Evolutionary conservation across 805 yeast genomes (phyloP).

Genomic region (Nakazawaea ernobii): DNA sequence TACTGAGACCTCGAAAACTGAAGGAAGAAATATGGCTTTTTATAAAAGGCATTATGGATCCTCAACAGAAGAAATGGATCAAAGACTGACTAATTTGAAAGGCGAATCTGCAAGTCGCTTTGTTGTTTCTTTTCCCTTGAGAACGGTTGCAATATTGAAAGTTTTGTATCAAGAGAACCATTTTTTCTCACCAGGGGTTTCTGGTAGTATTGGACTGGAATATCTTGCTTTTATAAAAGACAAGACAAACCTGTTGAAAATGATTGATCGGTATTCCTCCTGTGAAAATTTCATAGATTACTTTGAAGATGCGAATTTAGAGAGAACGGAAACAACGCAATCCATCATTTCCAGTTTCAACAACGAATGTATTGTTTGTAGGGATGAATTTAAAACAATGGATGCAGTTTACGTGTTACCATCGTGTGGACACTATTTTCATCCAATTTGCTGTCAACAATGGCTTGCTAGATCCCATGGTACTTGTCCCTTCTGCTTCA

Average conservation of each 20-base stretch:
- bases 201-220: not conserved
- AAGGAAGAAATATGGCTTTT: too few species aligned
- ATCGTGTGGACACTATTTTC: not conserved
- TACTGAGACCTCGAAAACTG: too few species aligned
- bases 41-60: too few species aligned
- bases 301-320: not conserved
- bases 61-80: too few species aligned
- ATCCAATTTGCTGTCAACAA: not conserved
- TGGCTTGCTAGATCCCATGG: not conserved
- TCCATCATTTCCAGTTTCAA: not conserved
- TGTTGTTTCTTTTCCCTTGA: not conserved
- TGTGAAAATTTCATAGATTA: not conserved
- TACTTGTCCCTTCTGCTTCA: too few species aligned
- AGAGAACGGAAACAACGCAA: not conserved
- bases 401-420: not conserved
- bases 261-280: not conserved
- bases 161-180: not conserved
- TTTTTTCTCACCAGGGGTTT: not conserved
- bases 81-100: too few species aligned
- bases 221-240: not conserved
- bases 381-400: not conserved
- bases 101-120: not conserved
- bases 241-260: not conserved
- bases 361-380: not conserved
- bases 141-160: not conserved